These are phyloP conservation scores for Crithidia mellificae DNA, from an alignment of 208 protist genomes.

Conservation along the genomic window DNA sequence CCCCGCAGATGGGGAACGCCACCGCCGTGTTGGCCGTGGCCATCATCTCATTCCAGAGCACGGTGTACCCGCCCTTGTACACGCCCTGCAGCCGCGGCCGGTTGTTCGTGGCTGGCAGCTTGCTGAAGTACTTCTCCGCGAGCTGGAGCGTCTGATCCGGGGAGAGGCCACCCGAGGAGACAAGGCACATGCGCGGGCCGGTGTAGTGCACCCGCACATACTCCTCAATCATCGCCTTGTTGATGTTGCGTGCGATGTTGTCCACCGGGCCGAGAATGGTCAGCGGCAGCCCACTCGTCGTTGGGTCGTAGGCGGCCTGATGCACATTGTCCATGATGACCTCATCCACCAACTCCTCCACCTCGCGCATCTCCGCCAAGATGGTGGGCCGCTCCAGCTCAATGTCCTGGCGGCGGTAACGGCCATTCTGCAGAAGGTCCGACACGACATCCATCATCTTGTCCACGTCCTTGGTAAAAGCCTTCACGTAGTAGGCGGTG, in stretches of 20 bases:
- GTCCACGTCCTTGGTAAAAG: conserved; percentile 93
- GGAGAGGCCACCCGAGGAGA: conserved; percentile 94
- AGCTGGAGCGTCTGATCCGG: conserved; percentile 93
- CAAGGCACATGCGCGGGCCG: conserved; percentile 96
- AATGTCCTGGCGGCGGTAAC: conserved; percentile 80
- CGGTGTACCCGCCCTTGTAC: conserved; percentile 73
- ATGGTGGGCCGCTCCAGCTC: conserved; percentile 96
- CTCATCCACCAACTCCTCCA: conserved; percentile 94
- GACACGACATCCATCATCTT: conserved; percentile 96
- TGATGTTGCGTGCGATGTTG: conserved; percentile 94
- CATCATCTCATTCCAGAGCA: conserved; percentile 82
- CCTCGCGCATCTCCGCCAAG: conserved; percentile 96
- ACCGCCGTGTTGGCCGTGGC: conserved; percentile 81
- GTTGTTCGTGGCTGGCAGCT: conserved; percentile 72
- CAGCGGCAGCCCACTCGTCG: conserved; percentile 86
- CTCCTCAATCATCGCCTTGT: conserved; percentile 85
- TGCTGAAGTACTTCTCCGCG: conserved; percentile 90
- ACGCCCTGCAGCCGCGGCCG: conserved; percentile 47
- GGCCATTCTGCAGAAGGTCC: conserved; percentile 96
- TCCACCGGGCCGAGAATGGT: conserved; percentile 98
- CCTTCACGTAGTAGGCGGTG: conserved; percentile 97
- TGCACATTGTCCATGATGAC: conserved; percentile 98
- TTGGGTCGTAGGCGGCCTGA: conserved; percentile 93
- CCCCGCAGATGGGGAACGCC: conserved; percentile 85
- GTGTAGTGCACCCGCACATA: conserved; percentile 97